Conservation (phyloP, 495 filamentous ascomycete species). For the Talaromyces borbonicus region DNA sequence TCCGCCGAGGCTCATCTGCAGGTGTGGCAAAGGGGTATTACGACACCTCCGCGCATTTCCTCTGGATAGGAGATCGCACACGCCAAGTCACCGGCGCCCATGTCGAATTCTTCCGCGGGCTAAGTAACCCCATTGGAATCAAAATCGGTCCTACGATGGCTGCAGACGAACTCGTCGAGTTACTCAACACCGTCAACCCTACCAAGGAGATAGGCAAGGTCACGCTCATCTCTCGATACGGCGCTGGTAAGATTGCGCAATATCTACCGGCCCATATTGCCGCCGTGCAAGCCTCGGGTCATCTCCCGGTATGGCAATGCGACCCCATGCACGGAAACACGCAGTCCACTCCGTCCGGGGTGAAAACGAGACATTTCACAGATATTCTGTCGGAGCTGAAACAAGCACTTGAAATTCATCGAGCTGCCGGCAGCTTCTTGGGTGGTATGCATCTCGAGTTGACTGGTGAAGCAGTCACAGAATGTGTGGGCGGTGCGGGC, state of each 20-base stretch:
- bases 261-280: constrained; percentile 76
- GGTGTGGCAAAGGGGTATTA: constrained; percentile 48
- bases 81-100: constrained; percentile 86
- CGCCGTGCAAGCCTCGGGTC: constrained; percentile 63
- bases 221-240: constrained; percentile 92
- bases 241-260: constrained; percentile 56
- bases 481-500: constrained; percentile 87
- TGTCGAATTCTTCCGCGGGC: constrained; percentile 93
- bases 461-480: constrained; percentile 91
- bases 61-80: constrained; percentile 97
- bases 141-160: constrained; percentile 87
- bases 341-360: constrained; percentile 49
- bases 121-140: constrained; percentile 90
- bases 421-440: constrained; percentile 68
- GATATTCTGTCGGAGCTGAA: constrained; percentile 79
- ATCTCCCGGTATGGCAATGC: constrained; percentile 90
- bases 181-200: constrained; percentile 83
- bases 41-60: constrained; percentile 90
- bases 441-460: constrained; percentile 93
- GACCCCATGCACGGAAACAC: constrained; percentile 93
- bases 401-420: constrained; percentile 72
- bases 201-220: constrained; percentile 74
- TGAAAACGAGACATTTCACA: constrained; percentile 84
- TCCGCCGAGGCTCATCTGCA: constrained; percentile 8
- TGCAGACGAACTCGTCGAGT: constrained; percentile 55